A percentile compares a stretch with the other conserved stretches of the same genome.
phyloP scores from a whole-genome alignment of 1,284 basidiomycete species.

The Takashimella tepidaria region DNA sequence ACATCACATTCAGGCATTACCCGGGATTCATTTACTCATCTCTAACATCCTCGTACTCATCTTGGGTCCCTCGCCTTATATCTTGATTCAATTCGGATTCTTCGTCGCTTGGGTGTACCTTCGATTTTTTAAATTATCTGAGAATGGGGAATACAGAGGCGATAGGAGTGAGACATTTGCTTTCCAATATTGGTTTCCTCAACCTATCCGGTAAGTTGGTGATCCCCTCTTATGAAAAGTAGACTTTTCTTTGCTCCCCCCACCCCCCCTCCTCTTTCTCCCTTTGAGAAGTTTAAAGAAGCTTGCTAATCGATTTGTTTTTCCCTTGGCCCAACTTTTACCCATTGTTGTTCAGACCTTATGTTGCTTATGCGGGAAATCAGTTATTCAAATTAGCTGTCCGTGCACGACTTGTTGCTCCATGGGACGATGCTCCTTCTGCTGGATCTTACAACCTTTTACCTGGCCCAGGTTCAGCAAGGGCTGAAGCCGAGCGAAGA shows the following conservation, averaged over 20 bases:
- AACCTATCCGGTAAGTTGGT: slow-evolving; percentile 72
- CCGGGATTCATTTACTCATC: slow-evolving; percentile 87
- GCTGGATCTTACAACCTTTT: slow-evolving; percentile 62
- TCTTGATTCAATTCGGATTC: slow-evolving; percentile 97
- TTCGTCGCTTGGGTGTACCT: slow-evolving; percentile 91
- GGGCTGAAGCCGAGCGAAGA: slow-evolving; percentile 89
- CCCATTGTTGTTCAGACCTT: slow-evolving; percentile 56
- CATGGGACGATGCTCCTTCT: slow-evolving; percentile 62
- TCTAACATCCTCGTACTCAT: slow-evolving; percentile 83
- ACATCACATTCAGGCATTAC: slow-evolving; percentile 61
- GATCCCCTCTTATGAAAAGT: too few relatives aligned
- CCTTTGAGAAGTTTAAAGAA: neutral
- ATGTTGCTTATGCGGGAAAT: slow-evolving; percentile 63
- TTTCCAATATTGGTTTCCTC: slow-evolving; percentile 95
- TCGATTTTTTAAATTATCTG: slow-evolving; percentile 89
- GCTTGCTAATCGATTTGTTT: neutral
- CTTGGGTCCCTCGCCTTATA: slow-evolving; percentile 88
- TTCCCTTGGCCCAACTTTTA: slow-evolving; percentile 10
- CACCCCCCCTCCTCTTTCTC: too few relatives aligned
- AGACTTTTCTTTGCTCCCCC: too few relatives aligned
- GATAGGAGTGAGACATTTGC: slow-evolving; percentile 95
- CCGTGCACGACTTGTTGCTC: slow-evolving; percentile 64
- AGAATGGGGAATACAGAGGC: slow-evolving; percentile 56
- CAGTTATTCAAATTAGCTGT: slow-evolving; percentile 60
- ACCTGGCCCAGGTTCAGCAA: slow-evolving; percentile 73